Evolutionary conservation across 768 basidiomycete genomes (phyloP).

Genomic region (Collybia sp.): DNA sequence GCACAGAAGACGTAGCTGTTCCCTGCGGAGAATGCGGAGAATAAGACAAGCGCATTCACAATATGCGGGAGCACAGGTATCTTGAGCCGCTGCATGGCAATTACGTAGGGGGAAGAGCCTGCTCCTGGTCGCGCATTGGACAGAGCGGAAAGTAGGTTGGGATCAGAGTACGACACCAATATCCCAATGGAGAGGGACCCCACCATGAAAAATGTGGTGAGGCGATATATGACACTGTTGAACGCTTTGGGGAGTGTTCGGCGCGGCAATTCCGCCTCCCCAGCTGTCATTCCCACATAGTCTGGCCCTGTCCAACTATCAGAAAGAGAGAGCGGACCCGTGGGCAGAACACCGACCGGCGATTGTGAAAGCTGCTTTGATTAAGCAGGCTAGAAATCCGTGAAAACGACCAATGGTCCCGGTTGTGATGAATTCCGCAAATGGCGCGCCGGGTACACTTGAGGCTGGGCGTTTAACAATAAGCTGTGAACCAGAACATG

Average conservation of each 20-base stretch:
- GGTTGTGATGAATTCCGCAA: conserved; percentile 48
- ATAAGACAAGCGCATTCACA: conserved; percentile 68
- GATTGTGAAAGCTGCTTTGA: conserved; percentile 58
- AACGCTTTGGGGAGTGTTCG: conserved; percentile 69
- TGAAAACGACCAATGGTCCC: conserved; percentile 57
- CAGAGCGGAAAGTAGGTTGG: conserved; percentile 44
- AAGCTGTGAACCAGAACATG: neutral
- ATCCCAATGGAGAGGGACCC: conserved; percentile 72
- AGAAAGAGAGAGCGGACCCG: neutral
- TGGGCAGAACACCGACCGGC: conserved; percentile 33
- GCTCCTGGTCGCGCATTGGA: conserved; percentile 54
- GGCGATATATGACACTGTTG: conserved; percentile 72
- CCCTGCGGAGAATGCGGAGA: conserved; percentile 67
- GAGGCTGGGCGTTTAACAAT: conserved; percentile 24
- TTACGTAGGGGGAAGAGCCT: conserved; percentile 78
- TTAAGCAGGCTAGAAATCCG: conserved; percentile 59
- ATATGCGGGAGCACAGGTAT: conserved; percentile 66
- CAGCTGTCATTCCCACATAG: conserved; percentile 57
- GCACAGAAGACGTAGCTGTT: conserved; percentile 66
- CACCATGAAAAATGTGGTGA: conserved; percentile 74
- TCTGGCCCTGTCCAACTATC: conserved; percentile 32
- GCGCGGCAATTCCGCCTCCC: conserved; percentile 68
- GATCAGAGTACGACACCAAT: conserved; percentile 72
- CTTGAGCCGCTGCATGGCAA: conserved; percentile 68
- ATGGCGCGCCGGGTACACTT: conserved; percentile 44